Percentiles rank a stretch among this genome's conserved stretches.
These are phyloP conservation scores for Pythium apleroticum DNA, from an alignment of 352 stramenopile genomes.

Conservation along the genomic window DNA sequence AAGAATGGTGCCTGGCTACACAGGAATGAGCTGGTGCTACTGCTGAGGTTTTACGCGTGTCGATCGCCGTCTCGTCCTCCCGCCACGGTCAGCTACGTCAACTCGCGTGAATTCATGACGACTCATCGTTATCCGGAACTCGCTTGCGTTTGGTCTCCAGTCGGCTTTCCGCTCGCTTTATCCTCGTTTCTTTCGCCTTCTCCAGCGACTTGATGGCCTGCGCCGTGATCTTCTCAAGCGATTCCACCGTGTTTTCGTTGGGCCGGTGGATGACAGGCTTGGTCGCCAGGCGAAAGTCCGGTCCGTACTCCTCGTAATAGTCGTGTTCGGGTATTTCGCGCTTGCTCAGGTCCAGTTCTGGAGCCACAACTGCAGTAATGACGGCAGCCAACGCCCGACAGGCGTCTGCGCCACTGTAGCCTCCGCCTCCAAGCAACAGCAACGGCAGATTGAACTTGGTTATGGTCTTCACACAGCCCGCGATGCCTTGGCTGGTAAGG, in stretches of 20 bases:
- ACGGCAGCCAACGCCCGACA: constrained; percentile 49
- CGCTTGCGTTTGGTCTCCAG: constrained; percentile 11
- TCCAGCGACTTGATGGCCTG: constrained; percentile 13
- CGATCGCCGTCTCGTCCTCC: constrained; percentile 27
- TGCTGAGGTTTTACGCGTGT: constrained; percentile 80
- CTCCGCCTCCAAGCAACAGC: constrained; percentile 60
- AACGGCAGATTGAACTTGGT: constrained; percentile 38
- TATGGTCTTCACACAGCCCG: constrained; percentile 34
- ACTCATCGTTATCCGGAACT: neutral
- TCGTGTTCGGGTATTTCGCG: constrained; percentile 51
- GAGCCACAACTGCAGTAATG: constrained; percentile 42
- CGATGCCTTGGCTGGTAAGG: constrained; percentile 41
- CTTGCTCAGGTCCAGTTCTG: constrained; percentile 20
- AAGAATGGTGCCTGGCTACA: constrained; percentile 69
- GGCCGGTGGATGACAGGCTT: constrained; percentile 25
- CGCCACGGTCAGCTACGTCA: neutral
- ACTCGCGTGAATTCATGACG: no score
- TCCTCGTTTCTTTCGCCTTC: constrained; percentile 3
- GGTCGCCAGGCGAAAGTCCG: constrained; percentile 27
- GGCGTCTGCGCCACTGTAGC: constrained; percentile 65
- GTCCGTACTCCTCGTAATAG: constrained; percentile 50
- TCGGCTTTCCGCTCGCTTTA: neutral
- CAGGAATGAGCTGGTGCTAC: constrained; percentile 60
- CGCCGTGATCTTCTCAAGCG: constrained; percentile 2
- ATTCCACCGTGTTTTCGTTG: constrained; percentile 31